phyloP scores from a whole-genome alignment of 805 yeast genomes.

The Maudiozyma serrabonitensis region DNA sequence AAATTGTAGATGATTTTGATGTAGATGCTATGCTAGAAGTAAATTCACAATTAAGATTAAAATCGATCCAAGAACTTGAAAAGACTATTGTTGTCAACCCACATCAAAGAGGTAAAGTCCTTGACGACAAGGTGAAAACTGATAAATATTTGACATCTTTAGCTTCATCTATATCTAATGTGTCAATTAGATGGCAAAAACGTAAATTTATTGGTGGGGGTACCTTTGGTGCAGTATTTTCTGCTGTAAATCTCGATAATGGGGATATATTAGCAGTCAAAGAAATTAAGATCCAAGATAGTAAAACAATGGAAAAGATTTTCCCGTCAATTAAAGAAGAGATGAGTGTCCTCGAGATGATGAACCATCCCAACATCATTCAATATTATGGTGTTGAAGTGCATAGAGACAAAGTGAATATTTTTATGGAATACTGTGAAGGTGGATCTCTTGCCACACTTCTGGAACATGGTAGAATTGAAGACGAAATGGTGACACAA shows the following conservation, averaged over 20 bases:
- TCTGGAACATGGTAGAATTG: slow-evolving; percentile 86
- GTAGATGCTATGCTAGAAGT: slow-evolving; percentile 46
- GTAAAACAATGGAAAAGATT: slow-evolving; percentile 72
- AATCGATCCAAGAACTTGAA: slow-evolving; percentile 57
- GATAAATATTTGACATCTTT: slow-evolving; percentile 78
- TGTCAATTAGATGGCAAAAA: slow-evolving; percentile 95
- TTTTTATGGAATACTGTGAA: slow-evolving; percentile 96
- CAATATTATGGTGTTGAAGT: slow-evolving; percentile 97
- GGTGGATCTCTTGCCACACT: slow-evolving; percentile 86
- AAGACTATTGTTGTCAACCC: slow-evolving; percentile 35
- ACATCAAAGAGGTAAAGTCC: slow-evolving; percentile 67
- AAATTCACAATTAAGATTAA: slow-evolving; percentile 59
- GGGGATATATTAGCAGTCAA: slow-evolving; percentile 97
- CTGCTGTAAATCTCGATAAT: slow-evolving; percentile 85
- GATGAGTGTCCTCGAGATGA: slow-evolving; percentile 91
- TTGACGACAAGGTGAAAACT: slow-evolving; percentile 79
- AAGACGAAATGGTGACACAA: slow-evolving; percentile 87
- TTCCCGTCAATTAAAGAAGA: slow-evolving; percentile 90
- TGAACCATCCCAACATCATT: slow-evolving; percentile 92
- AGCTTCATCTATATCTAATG: slow-evolving; percentile 81
- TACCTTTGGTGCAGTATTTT: slow-evolving; percentile 87
- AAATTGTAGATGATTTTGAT: slow-evolving; percentile 37
- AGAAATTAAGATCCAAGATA: slow-evolving; percentile 84
- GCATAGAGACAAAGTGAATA: slow-evolving; percentile 88
- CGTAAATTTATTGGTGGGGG: slow-evolving; percentile 93